Evolutionary conservation across 371 early-diverging fungal genomes (phyloP), one percentile per base, ranked within the genome.

Genomic region (Syncephalastrum sp.): DNA sequence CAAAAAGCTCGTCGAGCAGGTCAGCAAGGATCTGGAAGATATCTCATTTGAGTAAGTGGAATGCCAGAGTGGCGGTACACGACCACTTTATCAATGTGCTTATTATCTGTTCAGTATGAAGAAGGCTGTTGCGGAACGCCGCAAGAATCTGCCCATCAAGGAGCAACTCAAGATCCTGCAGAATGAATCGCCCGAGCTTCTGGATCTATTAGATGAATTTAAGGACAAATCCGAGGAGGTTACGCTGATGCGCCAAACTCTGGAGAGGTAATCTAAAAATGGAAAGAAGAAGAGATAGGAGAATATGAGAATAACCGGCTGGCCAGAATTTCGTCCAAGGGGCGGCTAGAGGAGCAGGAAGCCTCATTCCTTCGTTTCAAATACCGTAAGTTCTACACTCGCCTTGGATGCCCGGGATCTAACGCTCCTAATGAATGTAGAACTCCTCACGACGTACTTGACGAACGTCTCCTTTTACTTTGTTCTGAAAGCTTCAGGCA

Each of bases 401-500:
- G 4, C 45, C 4, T 45, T 27, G 54, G 25, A 6, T 7, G 52
- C 7, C 47, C 19, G 4, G 24, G 29, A 10, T 14, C 14, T n/a
- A 16, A 29, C 19, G 14, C 21, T 14, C 17, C 15, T 23, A 2
- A n/a, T 41, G 19, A 16, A 2, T 29, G 13, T 53, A 69, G 67
- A 79, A 52, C 59, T 72, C 1, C 47, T 74, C 19, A 72, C 89
- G 69, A 85, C 84, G 57, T 96, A 95, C 66, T 72, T 95, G 62
- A 90, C 88, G 59, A 96, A 96, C 60, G 82, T 95, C 53, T 85
- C 95, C 17, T 95, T 93, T 54, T 95, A 94, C 68, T 79, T 96
- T 54, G 83, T 83, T 1, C 63, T 92, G 47, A 91, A 91, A 64
- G 84, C 93, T 15, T 85, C 88, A 14, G 80, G 77, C 5, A 45